phyloP scores from a whole-genome alignment of 2,329 filamentous ascomycete genomes.

The Xylaria sp. region DNA sequence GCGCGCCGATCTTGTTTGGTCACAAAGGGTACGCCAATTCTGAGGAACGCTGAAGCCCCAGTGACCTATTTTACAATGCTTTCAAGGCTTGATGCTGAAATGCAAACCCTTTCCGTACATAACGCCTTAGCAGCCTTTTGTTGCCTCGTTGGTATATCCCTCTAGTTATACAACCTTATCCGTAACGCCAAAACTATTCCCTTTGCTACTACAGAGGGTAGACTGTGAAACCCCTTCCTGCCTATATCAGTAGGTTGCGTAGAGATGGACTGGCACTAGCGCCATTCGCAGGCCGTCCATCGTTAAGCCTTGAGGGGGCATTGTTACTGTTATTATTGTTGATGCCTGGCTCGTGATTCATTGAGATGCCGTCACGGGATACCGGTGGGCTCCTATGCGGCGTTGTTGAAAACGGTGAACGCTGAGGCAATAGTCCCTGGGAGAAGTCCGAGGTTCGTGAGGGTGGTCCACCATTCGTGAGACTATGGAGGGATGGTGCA shows the following conservation, averaged over 20 bases:
- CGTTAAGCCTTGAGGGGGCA: slow-evolving; percentile 48
- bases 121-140: slow-evolving; percentile 37
- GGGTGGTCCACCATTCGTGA: slow-evolving; percentile 55
- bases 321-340: slow-evolving; percentile 48
- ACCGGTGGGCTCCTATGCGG: slow-evolving; percentile 59
- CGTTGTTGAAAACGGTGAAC: slow-evolving; percentile 56
- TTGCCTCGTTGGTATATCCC: slow-evolving; percentile 45
- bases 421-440: slow-evolving; percentile 56
- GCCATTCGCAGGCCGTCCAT: slow-evolving; percentile 53
- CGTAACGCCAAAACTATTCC: slow-evolving; percentile 43
- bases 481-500: slow-evolving; percentile 44
- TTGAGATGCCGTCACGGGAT: slow-evolving; percentile 52
- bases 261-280: slow-evolving; percentile 82
- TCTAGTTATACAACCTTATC: slow-evolving; percentile 47
- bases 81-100: slow-evolving; percentile 29
- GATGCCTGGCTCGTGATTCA: slow-evolving; percentile 48
- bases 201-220: slow-evolving; percentile 25
- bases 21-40: slow-evolving; percentile 25
- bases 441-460: slow-evolving; percentile 59
- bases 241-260: slow-evolving; percentile 74
- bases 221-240: slow-evolving; percentile 26
- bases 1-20: slow-evolving; percentile 16
- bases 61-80: slow-evolving; percentile 41
- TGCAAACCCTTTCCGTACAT: slow-evolving; percentile 20
- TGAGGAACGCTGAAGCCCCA: slow-evolving; percentile 13